Evolutionary conservation across 768 basidiomycete species (phyloP), one percentile per base, ranked within the genome.

Genomic region (Gautieria morchelliformis): DNA sequence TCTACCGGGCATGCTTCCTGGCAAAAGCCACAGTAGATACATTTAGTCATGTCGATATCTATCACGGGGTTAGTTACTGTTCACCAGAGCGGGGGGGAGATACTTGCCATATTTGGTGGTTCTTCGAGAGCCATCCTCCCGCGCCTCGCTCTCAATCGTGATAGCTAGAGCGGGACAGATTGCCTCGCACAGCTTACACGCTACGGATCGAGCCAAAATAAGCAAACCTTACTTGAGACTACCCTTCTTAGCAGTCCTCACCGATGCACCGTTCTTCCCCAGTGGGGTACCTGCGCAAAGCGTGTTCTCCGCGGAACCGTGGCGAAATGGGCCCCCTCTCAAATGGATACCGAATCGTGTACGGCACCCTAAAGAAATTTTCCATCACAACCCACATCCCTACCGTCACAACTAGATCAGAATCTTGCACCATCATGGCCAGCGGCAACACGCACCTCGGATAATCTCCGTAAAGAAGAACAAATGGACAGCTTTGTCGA

Each of bases 31-130:
- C 96, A 99, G 77, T 99, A 99, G 67, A 99, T 99, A 74, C 96
- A 98, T 78, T 94, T 98, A 59, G 96, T 99, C 96, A 99, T 99
- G 71, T 99, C 96, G 65, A 98, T 93, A 73, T 98, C 92, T 94
- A 9, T 44, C 17, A 17, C 14, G 8, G 42, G 20, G n/a, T 44
- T 2, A 44, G 20, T 3, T 12, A 5, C 14, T 9, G 9, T 44
- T 27, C 12, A 57, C 44, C 2, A 27, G 40, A 40, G 54, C 24
- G 20, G 35, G 20, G 52, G 22, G 40, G 47, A 15, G 47, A 68
- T 33, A 67, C 80, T 53, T 55, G 88, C 93, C 96, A 65, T 98
- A 99, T 84, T 92, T 90, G 32, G 96, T 98, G 58, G 96, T 99
- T 74, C 92, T 82, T 68, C 96, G 82, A 54, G 92, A 94, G 45